phyloP scores from a whole-genome alignment of 2,329 filamentous ascomycete species.

The Dryadomyces sulphureus region DNA sequence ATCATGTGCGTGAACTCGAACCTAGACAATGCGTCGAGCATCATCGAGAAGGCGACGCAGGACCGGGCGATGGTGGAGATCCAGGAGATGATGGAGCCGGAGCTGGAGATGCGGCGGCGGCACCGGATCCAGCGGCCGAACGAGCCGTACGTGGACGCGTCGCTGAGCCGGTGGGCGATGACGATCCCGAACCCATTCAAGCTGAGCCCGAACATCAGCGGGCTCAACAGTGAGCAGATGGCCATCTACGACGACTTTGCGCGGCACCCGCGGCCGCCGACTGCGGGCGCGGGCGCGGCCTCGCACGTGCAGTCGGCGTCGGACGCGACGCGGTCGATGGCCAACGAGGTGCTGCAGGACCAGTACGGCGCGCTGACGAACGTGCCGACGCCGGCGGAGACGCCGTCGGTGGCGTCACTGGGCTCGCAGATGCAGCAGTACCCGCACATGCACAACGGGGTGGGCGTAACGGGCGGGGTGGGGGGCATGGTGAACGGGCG shows the following conservation, averaged over 20 bases:
- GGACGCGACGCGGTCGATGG: slow-evolving; percentile 44
- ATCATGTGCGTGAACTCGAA: slow-evolving; percentile 99
- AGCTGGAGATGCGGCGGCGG: slow-evolving; percentile 62
- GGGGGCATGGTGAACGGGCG: slow-evolving; percentile 33
- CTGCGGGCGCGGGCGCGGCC: slow-evolving; percentile 21
- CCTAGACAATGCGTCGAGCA: slow-evolving; percentile 78
- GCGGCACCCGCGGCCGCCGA: slow-evolving; percentile 50
- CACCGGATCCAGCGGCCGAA: slow-evolving; percentile 63
- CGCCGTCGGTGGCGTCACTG: slow-evolving; percentile 38
- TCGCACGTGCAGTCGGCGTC: slow-evolving; percentile 42
- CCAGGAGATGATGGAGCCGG: slow-evolving; percentile 76
- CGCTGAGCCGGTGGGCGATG: slow-evolving; percentile 79
- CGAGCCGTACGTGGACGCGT: slow-evolving; percentile 70
- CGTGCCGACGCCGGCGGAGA: slow-evolving; percentile 44
- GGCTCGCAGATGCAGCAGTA: slow-evolving; percentile 40
- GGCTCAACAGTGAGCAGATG: slow-evolving; percentile 82
- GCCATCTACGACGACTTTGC: slow-evolving; percentile 96
- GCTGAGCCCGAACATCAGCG: slow-evolving; percentile 51
- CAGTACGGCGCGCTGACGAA: slow-evolving; percentile 42
- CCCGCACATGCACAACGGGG: slow-evolving; percentile 32
- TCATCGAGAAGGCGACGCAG: slow-evolving; percentile 92
- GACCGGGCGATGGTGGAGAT: slow-evolving; percentile 89
- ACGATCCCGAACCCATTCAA: slow-evolving; percentile 92
- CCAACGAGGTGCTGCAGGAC: slow-evolving; percentile 50
- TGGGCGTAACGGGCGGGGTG: neutral